phyloP scores from a whole-genome alignment of 495 filamentous ascomycete genomes.

The Neurospora hispaniola region DNA sequence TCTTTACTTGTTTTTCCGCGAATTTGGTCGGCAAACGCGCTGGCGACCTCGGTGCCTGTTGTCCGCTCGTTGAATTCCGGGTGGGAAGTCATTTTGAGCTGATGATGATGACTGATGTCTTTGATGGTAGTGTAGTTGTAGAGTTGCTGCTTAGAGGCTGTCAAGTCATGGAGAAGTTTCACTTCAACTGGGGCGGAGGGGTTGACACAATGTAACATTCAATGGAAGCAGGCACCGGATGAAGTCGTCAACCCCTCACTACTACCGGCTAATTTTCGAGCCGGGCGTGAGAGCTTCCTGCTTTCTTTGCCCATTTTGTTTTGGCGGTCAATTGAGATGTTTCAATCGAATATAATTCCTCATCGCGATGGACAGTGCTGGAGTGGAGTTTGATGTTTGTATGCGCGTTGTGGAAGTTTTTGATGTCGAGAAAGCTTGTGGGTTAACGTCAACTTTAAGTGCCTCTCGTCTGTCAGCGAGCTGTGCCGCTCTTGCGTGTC shows the following conservation, averaged over 20 bases:
- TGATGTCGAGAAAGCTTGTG: not conserved
- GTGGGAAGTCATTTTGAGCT: conserved; percentile 27
- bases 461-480: too few relatives aligned
- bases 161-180: not conserved
- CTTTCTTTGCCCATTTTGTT: not conserved
- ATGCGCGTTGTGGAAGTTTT: not conserved
- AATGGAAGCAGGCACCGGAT: not conserved
- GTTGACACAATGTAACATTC: not conserved
- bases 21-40: conserved; percentile 29
- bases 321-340: not conserved
- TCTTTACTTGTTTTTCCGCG: conserved; percentile 26
- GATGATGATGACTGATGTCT: not conserved
- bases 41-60: conserved; percentile 33
- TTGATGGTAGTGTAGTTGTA: not conserved
- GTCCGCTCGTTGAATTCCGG: conserved; percentile 34
- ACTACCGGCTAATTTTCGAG: not conserved
- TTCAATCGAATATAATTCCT: not conserved
- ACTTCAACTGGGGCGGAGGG: not conserved
- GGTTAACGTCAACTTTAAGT: not conserved
- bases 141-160: not conserved
- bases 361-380: not conserved
- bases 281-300: not conserved
- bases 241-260: not conserved
- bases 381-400: not conserved
- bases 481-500: too few relatives aligned